Percentiles rank a stretch among this genome's conserved stretches.
These are phyloP conservation scores for Nigrograna mackinnonii DNA, from an alignment of 2,329 filamentous ascomycete genomes.

Conservation along the genomic window DNA sequence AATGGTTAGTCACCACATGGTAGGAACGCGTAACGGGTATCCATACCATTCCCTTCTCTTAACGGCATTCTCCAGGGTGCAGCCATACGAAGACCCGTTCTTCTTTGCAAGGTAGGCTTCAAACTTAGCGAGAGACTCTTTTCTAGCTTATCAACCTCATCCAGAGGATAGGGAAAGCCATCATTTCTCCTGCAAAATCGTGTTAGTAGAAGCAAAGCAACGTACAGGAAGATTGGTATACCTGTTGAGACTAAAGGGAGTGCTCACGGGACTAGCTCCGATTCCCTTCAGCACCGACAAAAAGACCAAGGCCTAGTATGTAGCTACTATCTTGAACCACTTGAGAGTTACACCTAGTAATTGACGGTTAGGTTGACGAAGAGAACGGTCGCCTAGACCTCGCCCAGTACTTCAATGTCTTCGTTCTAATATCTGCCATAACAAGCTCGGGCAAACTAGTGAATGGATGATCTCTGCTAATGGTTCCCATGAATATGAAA, in stretches of 20 bases:
- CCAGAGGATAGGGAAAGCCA: conserved; percentile 25
- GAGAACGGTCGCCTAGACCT: background rate
- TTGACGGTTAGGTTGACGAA: conserved; percentile 3
- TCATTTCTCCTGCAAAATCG: conserved; percentile 8
- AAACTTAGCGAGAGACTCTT: conserved; percentile 18
- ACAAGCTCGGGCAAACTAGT: too few relatives aligned
- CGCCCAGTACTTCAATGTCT: background rate
- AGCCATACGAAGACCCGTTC: conserved; percentile 15
- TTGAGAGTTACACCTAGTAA: background rate
- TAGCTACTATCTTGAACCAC: conserved; percentile 2
- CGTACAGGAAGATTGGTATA: background rate
- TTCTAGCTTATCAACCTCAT: conserved; percentile 24
- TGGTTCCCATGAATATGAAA: too few relatives aligned
- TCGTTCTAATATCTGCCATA: too few relatives aligned
- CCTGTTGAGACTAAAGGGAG: conserved; percentile 9
- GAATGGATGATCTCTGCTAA: too few relatives aligned
- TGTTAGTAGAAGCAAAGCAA: background rate
- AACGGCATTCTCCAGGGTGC: conserved; percentile 23
- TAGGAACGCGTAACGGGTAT: background rate
- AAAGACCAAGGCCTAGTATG: conserved; percentile 1
- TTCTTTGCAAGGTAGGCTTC: conserved; percentile 26
- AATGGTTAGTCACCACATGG: conserved; percentile 1
- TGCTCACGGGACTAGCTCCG: conserved; percentile 5
- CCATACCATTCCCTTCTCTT: conserved; percentile 23
- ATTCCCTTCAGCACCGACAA: conserved; percentile 1